Percentiles rank a stretch among this genome's conserved stretches.
Conservation (phyloP, 352 stramenopile species). For the Phytopythium sindhum region DNA sequence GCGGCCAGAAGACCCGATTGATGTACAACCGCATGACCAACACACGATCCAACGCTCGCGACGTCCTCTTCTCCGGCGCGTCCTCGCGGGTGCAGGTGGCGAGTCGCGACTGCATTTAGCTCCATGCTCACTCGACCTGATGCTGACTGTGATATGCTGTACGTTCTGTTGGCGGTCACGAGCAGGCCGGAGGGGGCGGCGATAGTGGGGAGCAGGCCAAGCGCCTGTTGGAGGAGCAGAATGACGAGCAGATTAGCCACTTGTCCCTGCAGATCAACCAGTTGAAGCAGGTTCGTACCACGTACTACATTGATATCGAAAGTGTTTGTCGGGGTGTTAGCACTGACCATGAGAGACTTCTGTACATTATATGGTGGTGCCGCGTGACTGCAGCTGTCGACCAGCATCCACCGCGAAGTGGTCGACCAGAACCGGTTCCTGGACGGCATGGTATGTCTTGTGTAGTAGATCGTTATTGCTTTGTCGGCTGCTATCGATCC, state of each 20-base stretch:
- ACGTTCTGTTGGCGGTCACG: background rate
- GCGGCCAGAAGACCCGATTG: conserved; percentile 11
- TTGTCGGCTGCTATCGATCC: background rate
- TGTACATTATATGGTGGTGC: background rate
- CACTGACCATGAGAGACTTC: background rate
- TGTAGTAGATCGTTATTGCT: conserved; percentile 1
- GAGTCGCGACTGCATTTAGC: background rate
- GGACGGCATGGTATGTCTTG: conserved; percentile 63
- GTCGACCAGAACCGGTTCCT: conserved; percentile 81
- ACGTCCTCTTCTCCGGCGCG: conserved; percentile 64
- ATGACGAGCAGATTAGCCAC: conserved; percentile 87
- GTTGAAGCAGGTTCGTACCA: conserved; percentile 66
- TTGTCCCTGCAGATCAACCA: conserved; percentile 85
- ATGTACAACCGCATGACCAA: conserved; percentile 87
- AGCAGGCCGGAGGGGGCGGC: conserved; percentile 29
- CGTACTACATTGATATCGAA: background rate
- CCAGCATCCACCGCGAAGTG: conserved; percentile 77
- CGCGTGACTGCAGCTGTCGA: conserved; percentile 49
- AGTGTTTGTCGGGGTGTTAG: background rate
- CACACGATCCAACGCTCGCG: conserved; percentile 38
- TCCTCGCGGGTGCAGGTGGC: conserved; percentile 46
- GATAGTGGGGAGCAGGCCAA: conserved; percentile 79
- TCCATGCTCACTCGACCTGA: background rate
- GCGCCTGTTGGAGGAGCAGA: conserved; percentile 79
- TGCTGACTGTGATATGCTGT: conserved; percentile 6